phyloP scores from a whole-genome alignment of 768 basidiomycete genomes.

The Pulveroboletus ravenelii region DNA sequence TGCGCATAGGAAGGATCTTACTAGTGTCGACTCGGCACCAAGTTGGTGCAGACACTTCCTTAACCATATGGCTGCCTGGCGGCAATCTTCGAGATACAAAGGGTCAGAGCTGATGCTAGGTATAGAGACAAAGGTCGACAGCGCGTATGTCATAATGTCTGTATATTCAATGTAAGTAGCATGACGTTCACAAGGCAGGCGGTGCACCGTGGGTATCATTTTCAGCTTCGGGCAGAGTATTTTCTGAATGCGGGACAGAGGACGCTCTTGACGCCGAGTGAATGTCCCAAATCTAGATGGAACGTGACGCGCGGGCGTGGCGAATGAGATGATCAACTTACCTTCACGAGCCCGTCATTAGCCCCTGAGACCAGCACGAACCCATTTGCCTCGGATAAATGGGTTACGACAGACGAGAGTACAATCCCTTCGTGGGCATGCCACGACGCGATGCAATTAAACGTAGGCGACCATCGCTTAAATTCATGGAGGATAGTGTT shows the following conservation, averaged over 20 bases:
- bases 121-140: slow-evolving; percentile 83
- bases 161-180: slow-evolving; percentile 2
- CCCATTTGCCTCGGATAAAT: slow-evolving; percentile 21
- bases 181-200: not conserved
- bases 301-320: not conserved
- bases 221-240: slow-evolving; percentile 5
- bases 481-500: not conserved
- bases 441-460: slow-evolving; percentile 84
- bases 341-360: slow-evolving; percentile 83
- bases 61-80: slow-evolving; percentile 91
- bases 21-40: slow-evolving; percentile 77
- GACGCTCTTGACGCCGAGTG: slow-evolving; percentile 18
- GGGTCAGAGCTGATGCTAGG: slow-evolving; percentile 76
- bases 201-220: slow-evolving; percentile 21
- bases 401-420: slow-evolving; percentile 68
- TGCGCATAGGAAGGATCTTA: slow-evolving; percentile 30
- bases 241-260: not conserved
- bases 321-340: slow-evolving; percentile 23
- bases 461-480: slow-evolving; percentile 78
- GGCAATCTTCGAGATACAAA: slow-evolving; percentile 75
- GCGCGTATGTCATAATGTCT: slow-evolving; percentile 75
- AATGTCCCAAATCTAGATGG: slow-evolving; percentile 52
- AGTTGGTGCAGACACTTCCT: slow-evolving; percentile 84
- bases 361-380: slow-evolving; percentile 68
- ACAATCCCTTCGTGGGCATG: slow-evolving; percentile 75